A percentile compares a stretch with the other conserved stretches of the same genome.
phyloP scores from a whole-genome alignment of 1,284 basidiomycete genomes.

The Boletellus deceptivus region DNA sequence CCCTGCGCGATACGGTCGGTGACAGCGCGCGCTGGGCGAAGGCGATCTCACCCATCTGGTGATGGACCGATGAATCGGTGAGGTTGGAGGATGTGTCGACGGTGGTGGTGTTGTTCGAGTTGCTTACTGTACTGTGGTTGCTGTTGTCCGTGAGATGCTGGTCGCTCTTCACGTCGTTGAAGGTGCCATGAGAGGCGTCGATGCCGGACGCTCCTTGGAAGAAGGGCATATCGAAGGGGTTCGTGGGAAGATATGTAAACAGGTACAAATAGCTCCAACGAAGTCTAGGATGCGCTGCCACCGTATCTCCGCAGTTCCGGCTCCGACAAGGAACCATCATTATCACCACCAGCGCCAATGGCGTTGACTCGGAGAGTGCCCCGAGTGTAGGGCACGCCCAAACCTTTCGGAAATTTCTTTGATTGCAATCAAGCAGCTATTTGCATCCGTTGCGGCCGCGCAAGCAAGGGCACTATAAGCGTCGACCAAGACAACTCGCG shows the following conservation, averaged over 20 bases:
- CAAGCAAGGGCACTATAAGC: slow-evolving; percentile 24
- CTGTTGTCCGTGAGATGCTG: slow-evolving; percentile 23
- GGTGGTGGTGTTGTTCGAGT: slow-evolving; percentile 24
- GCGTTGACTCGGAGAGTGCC: slow-evolving; percentile 18
- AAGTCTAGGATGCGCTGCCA: slow-evolving; percentile 6
- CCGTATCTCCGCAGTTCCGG: too few relatives aligned
- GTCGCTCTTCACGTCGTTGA: slow-evolving; percentile 24
- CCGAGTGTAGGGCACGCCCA: slow-evolving; percentile 26
- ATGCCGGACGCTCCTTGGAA: slow-evolving; percentile 23
- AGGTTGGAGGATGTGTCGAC: slow-evolving; percentile 15
- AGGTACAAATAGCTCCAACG: slow-evolving; percentile 12
- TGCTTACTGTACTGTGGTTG: slow-evolving; percentile 11
- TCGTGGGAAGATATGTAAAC: slow-evolving; percentile 12
- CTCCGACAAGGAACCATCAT: slow-evolving; percentile 2
- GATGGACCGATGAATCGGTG: slow-evolving; percentile 28
- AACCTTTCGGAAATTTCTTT: slow-evolving; percentile 17
- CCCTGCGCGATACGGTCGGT: neutral
- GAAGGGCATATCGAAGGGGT: slow-evolving; percentile 18
- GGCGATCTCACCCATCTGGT: slow-evolving; percentile 22
- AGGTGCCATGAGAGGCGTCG: slow-evolving; percentile 17
- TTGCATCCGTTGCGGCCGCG: slow-evolving; percentile 16
- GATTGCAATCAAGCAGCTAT: slow-evolving; percentile 28
- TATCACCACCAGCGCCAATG: slow-evolving; percentile 21
- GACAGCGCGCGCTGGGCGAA: neutral
- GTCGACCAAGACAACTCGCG: slow-evolving; percentile 16